These are phyloP conservation scores for Pseudonitzschia delicatissima DNA, from an alignment of 108 stramenopile genomes.

Conservation along the genomic window DNA sequence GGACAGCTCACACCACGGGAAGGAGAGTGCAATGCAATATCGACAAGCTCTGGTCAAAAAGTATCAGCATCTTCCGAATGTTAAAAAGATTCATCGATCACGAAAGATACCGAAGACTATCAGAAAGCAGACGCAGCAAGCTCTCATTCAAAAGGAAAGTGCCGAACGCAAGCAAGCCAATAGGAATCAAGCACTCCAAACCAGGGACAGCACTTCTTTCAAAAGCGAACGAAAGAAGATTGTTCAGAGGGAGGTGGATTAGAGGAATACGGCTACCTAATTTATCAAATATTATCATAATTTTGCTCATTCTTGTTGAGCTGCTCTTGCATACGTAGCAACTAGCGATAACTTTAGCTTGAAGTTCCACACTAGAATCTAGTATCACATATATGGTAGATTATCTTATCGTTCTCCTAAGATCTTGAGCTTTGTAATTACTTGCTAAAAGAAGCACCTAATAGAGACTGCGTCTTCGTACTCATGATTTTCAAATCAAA, in stretches of 20 bases:
- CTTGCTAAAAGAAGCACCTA: too few species aligned
- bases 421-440: too few species aligned
- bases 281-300: too few species aligned
- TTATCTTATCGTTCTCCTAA: too few species aligned
- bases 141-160: constrained; percentile 88
- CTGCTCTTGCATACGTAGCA: too few species aligned
- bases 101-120: constrained; percentile 91
- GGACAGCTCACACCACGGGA: constrained; percentile 83
- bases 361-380: too few species aligned
- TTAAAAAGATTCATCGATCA: constrained; percentile 82
- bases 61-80: constrained; percentile 91
- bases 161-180: constrained; percentile 88
- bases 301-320: too few species aligned
- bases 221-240: constrained; percentile 68
- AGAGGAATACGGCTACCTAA: too few species aligned
- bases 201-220: constrained; percentile 60
- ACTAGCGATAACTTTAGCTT: too few species aligned
- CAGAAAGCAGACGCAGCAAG: constrained; percentile 84
- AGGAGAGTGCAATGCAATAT: constrained; percentile 83
- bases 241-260: constrained; percentile 76
- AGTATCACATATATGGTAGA: too few species aligned
- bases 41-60: constrained; percentile 82
- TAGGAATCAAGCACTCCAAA: constrained; percentile 76
- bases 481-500: too few species aligned
- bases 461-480: too few species aligned